Base-by-base conservation (phyloP, 208 protist genomes). In the Trypanosoma brucei region DNA sequence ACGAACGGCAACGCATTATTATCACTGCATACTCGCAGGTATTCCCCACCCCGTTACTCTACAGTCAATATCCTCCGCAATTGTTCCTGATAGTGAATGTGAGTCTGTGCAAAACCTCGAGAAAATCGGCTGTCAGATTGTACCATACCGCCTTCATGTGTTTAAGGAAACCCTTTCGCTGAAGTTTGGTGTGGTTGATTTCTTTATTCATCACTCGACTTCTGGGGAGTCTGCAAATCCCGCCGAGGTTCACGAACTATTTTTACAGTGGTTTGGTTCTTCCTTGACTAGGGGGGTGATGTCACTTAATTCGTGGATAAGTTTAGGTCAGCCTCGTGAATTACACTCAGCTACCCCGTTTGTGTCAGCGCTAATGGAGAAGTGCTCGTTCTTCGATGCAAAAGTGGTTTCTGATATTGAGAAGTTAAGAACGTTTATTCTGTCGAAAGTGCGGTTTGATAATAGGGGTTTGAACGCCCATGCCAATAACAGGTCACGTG, bases 181-280 rank as follows among this genome's bases (percentile, higher is more conserved):
- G 13, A 94, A 94, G 65, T 91, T 94, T 65, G 87, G 87, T 9
- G 89, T 83, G 62, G 64, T 86, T 33, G 76, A 72, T 34, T 94
- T 80, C 56, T 83, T 85, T 61, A 48, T 91, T 34, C 63, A 84
- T 54, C 59, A 71, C 14, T 39, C 62, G 11, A 22, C 37, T 33
- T 8, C 44, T 5, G 61, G 50, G 1, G 65, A 31, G 37, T 8
- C 42, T 1, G 38, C 61, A 60, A 53, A 36, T 44, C 44, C 31
- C 11, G 55, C 70, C 8, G 68, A 55, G 48, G 39, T 70, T 40
- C 87, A 94, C 51, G 55, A 68, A 33, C 53, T 80, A 5, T 48
- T 79, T 14, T 30, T 79, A 0, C 13, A 73, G 36, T 94, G 87
- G 84, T 76, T 89, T 46, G 30, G 30, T 33, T 4, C 68, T 4